These are phyloP conservation scores for Chlorociboria aeruginascens DNA, from an alignment of 495 filamentous ascomycete species.

Conservation along the genomic window DNA sequence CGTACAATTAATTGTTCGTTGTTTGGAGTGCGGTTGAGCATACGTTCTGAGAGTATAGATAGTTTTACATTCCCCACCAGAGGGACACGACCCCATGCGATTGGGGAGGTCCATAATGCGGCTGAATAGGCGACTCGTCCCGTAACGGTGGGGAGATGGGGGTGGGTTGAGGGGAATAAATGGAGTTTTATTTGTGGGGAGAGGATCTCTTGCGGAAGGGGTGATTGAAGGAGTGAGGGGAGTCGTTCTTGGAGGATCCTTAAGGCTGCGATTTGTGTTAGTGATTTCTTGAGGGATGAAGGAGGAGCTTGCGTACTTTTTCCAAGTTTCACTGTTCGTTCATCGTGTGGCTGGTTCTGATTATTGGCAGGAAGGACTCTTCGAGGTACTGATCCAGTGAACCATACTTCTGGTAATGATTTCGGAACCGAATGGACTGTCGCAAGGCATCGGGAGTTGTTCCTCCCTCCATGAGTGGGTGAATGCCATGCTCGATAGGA, in stretches of 20 bases:
- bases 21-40: slow-evolving; percentile 41
- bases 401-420: slow-evolving; percentile 16
- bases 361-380: slow-evolving; percentile 4
- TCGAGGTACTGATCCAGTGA: slow-evolving; percentile 13
- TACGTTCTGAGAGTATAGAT: slow-evolving; percentile 75
- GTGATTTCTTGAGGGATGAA: not conserved
- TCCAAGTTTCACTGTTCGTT: slow-evolving; percentile 79
- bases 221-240: slow-evolving; percentile 73
- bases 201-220: slow-evolving; percentile 75
- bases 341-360: slow-evolving; percentile 39
- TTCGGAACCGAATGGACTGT: slow-evolving; percentile 12
- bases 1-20: slow-evolving; percentile 74
- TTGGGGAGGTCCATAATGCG: slow-evolving; percentile 86
- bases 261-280: slow-evolving; percentile 44
- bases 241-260: slow-evolving; percentile 76
- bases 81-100: slow-evolving; percentile 89
- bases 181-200: slow-evolving; percentile 83
- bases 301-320: slow-evolving; percentile 50
- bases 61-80: slow-evolving; percentile 80
- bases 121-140: slow-evolving; percentile 85
- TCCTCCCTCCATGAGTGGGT: not conserved
- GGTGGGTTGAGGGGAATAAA: slow-evolving; percentile 93
- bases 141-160: slow-evolving; percentile 82
- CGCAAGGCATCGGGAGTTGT: slow-evolving; percentile 11
- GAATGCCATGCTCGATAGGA: slow-evolving; percentile 2